phyloP scores from a whole-genome alignment of 441 rosid species.

The Erysimum cheiri region DNA sequence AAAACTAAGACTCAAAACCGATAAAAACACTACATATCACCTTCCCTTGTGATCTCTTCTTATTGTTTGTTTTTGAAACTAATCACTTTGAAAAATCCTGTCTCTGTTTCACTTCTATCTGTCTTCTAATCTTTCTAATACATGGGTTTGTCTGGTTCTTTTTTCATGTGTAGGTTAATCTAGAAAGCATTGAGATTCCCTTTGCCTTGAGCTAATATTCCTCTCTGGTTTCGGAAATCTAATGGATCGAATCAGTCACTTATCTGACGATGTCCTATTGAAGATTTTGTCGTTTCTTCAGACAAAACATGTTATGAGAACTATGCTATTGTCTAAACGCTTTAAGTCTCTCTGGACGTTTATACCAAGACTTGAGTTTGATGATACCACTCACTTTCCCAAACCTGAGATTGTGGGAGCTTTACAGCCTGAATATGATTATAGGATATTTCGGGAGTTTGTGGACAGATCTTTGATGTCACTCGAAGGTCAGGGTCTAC shows the following conservation, averaged over 20 bases:
- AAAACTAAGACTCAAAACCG: too few species aligned
- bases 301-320: slow-evolving; percentile 11
- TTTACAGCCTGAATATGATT: neutral
- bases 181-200: neutral
- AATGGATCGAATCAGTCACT: slow-evolving; percentile 27
- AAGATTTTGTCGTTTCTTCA: slow-evolving; percentile 12
- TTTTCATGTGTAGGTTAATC: neutral
- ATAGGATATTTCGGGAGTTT: neutral
- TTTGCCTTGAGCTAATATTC: neutral
- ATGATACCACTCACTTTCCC: slow-evolving; percentile 21
- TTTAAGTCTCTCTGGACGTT: slow-evolving; percentile 15
- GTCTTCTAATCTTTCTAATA: neutral
- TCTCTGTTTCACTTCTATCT: neutral
- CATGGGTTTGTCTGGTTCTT: neutral
- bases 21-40: too few species aligned
- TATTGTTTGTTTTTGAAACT: neutral
- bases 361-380: slow-evolving; percentile 23
- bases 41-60: neutral
- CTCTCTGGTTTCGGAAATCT: neutral
- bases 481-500: slow-evolving; percentile 15
- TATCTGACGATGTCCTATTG: slow-evolving; percentile 17
- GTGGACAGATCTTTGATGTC: slow-evolving; percentile 34
- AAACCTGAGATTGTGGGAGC: neutral
- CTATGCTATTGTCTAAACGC: slow-evolving; percentile 33
- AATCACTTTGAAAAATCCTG: neutral